These are phyloP conservation scores for Exophiala lecanii-corni DNA, from an alignment of 2,329 filamentous ascomycete species.

Conservation along the genomic window DNA sequence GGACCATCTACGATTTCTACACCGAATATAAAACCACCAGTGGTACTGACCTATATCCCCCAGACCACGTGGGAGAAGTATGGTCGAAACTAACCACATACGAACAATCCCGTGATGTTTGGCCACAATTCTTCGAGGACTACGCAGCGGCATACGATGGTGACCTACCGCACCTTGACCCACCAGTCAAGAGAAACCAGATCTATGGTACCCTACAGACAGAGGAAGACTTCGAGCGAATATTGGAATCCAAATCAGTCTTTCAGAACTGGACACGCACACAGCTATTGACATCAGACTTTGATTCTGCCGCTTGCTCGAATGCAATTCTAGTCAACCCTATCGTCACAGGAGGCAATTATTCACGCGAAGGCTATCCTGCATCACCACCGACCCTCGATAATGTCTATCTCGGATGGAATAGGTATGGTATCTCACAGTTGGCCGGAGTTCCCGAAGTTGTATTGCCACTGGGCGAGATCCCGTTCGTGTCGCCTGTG, in stretches of 20 bases:
- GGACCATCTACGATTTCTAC: neutral
- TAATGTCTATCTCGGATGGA: no score
- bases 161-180: neutral
- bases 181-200: neutral
- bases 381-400: neutral
- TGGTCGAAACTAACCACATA: neutral
- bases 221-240: neutral
- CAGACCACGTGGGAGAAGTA: neutral
- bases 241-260: neutral
- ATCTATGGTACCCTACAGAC: neutral
- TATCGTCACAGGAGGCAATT: neutral
- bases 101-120: neutral
- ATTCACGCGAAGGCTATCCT: neutral
- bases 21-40: neutral
- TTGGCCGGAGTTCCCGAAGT: neutral
- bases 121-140: neutral
- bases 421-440: neutral
- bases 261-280: neutral
- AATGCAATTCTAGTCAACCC: neutral
- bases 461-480: neutral
- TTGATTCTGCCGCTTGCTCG: neutral
- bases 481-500: neutral
- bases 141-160: neutral
- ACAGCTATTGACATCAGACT: neutral
- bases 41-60: neutral